Conservation (phyloP, 2,329 filamentous ascomycete species). For the Blastomyces parvus region DNA sequence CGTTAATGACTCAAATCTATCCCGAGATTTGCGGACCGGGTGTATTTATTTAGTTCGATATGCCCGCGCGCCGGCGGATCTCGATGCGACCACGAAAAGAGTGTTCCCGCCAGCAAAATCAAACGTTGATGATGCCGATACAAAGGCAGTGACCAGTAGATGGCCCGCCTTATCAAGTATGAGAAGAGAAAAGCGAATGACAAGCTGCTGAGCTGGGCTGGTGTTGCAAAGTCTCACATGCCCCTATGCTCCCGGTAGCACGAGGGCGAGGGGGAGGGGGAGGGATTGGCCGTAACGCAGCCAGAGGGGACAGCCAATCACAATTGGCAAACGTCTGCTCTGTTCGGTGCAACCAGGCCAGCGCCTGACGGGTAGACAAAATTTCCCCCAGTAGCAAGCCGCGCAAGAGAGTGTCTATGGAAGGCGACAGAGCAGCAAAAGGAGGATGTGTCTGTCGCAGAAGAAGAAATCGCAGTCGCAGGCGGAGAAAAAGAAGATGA, state of each 20-base stretch:
- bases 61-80: not conserved
- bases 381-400: not conserved
- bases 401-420: not conserved
- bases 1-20: not conserved
- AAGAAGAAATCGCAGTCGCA: not conserved
- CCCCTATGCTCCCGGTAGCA: not conserved
- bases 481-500: not conserved
- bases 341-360: constrained; percentile 2
- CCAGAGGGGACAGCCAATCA: constrained; percentile 3
- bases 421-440: not conserved
- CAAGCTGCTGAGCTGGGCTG: not conserved
- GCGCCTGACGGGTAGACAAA: not conserved
- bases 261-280: not conserved
- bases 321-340: not conserved
- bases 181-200: not conserved
- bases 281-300: not conserved
- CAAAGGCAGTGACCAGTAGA: not conserved
- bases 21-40: not conserved
- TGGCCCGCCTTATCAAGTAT: not conserved
- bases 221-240: constrained; percentile 1
- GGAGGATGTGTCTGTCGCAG: not conserved
- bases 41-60: not conserved
- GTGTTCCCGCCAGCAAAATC: not conserved
- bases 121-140: not conserved
- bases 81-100: not conserved